Percentiles rank a stretch among this genome's conserved stretches.
These are phyloP conservation scores for Amanita polypyramis DNA, from an alignment of 768 basidiomycete species.

Conservation along the genomic window DNA sequence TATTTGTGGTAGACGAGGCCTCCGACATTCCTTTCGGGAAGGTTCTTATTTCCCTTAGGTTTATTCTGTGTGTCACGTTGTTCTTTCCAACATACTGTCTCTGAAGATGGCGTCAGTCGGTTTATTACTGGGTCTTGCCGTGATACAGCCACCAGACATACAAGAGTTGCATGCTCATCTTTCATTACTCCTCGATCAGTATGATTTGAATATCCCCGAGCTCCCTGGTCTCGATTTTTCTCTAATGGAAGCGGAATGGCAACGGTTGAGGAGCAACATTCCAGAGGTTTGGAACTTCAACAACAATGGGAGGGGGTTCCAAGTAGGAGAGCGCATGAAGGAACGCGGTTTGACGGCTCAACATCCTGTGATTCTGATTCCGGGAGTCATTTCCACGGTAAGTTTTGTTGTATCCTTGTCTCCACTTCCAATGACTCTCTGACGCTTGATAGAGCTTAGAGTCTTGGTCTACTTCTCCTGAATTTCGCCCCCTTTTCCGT, in stretches of 20 bases:
- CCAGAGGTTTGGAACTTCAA: conserved; percentile 79
- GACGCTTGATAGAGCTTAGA: conserved; percentile 53
- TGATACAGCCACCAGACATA: conserved; percentile 58
- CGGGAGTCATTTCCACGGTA: conserved; percentile 85
- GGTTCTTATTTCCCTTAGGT: conserved; percentile 66
- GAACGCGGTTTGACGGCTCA: conserved; percentile 55
- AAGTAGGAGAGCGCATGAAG: conserved; percentile 61
- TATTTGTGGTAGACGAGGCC: neutral
- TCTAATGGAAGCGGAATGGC: conserved; percentile 65
- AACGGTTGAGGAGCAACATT: conserved; percentile 50
- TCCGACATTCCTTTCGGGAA: conserved; percentile 20
- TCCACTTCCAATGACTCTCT: neutral
- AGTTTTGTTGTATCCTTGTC: conserved; percentile 14
- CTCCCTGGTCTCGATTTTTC: conserved; percentile 59
- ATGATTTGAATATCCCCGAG: conserved; percentile 55
- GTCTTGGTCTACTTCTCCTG: conserved; percentile 86
- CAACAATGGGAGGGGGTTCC: conserved; percentile 72
- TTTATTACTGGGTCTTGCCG: conserved; percentile 46
- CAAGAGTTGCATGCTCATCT: conserved; percentile 62
- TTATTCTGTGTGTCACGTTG: conserved; percentile 33
- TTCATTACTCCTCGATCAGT: conserved; percentile 54
- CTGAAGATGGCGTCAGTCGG: conserved; percentile 37
- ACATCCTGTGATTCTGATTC: conserved; percentile 78
- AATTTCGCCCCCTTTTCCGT: conserved; percentile 85
- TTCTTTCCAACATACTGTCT: neutral